Conservation (phyloP, 176 grass and related monocot species). For the Stipa capillata region DNA sequence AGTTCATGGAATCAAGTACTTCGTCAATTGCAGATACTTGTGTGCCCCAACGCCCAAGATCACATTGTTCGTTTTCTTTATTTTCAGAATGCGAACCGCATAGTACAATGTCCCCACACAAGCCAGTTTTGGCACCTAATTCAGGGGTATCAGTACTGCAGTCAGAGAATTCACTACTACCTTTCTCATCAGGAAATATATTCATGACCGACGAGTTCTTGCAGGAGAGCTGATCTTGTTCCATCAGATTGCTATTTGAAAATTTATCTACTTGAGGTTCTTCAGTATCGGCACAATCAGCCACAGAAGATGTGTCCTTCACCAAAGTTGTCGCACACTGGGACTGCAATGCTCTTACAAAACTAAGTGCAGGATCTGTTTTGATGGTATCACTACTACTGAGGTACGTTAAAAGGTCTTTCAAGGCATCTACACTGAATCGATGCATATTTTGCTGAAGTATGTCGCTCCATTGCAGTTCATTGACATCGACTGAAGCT, state of each 20-base stretch:
- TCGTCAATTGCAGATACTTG: conserved; percentile 37
- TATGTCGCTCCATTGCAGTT: conserved; percentile 30
- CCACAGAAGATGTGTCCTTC: neutral
- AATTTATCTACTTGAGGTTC: neutral
- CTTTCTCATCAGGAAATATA: neutral
- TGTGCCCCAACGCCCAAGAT: neutral
- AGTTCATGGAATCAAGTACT: conserved; percentile 44
- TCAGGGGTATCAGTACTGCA: neutral
- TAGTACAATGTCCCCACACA: neutral
- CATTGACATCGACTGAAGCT: conserved; percentile 18
- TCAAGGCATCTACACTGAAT: conserved; percentile 14
- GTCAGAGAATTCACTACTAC: neutral
- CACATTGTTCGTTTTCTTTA: neutral
- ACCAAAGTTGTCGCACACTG: conserved; percentile 9
- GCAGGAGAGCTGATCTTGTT: conserved; percentile 5
- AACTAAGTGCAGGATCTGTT: conserved; percentile 15
- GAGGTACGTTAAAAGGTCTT: conserved; percentile 11
- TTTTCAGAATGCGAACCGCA: neutral
- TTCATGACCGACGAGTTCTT: neutral
- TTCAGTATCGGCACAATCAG: conserved; percentile 10
- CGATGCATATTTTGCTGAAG: conserved; percentile 33
- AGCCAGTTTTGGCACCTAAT: neutral
- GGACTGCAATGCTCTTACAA: conserved; percentile 27
- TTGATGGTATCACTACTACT: neutral
- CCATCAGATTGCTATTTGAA: neutral